These are phyloP conservation scores for Chaetoceros tenuissimus DNA, from an alignment of 108 stramenopile genomes.

Conservation along the genomic window DNA sequence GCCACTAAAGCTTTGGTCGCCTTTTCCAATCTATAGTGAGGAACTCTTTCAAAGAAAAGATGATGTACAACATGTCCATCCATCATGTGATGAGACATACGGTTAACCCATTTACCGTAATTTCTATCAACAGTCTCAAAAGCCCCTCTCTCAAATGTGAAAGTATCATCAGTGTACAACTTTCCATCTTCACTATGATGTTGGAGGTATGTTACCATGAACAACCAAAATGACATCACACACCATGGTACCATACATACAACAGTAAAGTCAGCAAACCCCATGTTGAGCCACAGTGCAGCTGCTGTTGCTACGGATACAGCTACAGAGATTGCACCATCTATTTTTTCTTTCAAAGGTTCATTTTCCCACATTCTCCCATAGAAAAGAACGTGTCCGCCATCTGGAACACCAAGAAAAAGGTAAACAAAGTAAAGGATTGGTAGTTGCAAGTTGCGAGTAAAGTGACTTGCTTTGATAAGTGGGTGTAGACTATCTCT, in stretches of 20 bases:
- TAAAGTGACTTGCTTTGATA: constrained; percentile 32
- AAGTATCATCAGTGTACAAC: constrained; percentile 76
- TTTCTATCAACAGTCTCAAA: constrained; percentile 86
- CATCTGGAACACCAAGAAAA: constrained; percentile 54
- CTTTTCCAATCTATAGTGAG: constrained; percentile 75
- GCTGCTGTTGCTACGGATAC: constrained; percentile 42
- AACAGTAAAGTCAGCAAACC: constrained; percentile 41
- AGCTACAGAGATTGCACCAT: constrained; percentile 33
- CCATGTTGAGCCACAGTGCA: constrained; percentile 41
- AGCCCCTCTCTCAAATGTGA: constrained; percentile 61
- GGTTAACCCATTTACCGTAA: constrained; percentile 79
- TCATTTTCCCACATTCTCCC: constrained; percentile 69
- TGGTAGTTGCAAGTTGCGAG: constrained; percentile 50
- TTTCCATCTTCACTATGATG: constrained; percentile 83
- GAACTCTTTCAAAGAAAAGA: constrained; percentile 85
- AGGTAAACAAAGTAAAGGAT: constrained; percentile 64
- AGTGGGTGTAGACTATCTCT: constrained; percentile 30
- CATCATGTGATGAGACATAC: constrained; percentile 84
- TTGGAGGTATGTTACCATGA: constrained; percentile 91
- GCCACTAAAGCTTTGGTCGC: constrained; percentile 36
- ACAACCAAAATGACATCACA: constrained; percentile 81
- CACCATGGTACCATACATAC: constrained; percentile 67
- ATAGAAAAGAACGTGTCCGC: constrained; percentile 60
- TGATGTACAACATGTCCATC: constrained; percentile 91
- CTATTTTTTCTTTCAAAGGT: constrained; percentile 28